These are phyloP conservation scores for Diddensiella santjacobensis DNA, from an alignment of 805 yeast genomes.

Conservation along the genomic window DNA sequence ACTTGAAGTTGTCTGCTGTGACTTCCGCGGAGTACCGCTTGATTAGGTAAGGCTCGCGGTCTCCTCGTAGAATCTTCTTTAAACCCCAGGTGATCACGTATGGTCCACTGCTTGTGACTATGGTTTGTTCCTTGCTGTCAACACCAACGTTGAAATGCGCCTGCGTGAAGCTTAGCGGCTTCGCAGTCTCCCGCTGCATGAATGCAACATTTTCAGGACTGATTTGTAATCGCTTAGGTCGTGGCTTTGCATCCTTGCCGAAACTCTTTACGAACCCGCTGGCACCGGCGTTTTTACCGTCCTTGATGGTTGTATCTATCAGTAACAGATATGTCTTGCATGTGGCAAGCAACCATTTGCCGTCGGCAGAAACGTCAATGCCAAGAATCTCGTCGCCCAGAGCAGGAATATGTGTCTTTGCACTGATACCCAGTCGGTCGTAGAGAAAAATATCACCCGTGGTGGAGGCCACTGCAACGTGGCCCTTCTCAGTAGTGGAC, in stretches of 20 bases:
- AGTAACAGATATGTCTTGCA: constrained; percentile 68
- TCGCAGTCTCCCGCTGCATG: constrained; percentile 49
- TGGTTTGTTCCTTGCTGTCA: constrained; percentile 60
- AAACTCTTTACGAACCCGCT: constrained; percentile 65
- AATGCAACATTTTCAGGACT: constrained; percentile 68
- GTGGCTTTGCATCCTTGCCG: constrained; percentile 61
- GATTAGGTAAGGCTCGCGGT: constrained; percentile 56
- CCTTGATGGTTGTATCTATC: constrained; percentile 60
- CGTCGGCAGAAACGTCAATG: constrained; percentile 71
- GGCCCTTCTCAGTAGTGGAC: constrained; percentile 70
- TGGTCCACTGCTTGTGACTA: constrained; percentile 77
- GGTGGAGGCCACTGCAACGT: constrained; percentile 68
- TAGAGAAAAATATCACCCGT: constrained; percentile 75
- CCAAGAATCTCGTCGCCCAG: constrained; percentile 72
- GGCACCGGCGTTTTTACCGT: constrained; percentile 55
- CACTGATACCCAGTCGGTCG: constrained; percentile 67
- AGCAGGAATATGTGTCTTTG: constrained; percentile 77
- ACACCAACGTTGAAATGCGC: constrained; percentile 76
- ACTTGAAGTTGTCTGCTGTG: constrained; percentile 74
- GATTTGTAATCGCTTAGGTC: constrained; percentile 62
- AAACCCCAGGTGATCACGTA: constrained; percentile 80
- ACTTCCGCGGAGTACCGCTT: constrained; percentile 58
- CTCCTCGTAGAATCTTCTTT: constrained; percentile 52
- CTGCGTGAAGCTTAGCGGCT: constrained; percentile 55
- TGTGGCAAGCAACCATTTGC: constrained; percentile 78